These are phyloP conservation scores for Trametes gibbosa DNA, from an alignment of 768 basidiomycete genomes.

Conservation along the genomic window DNA sequence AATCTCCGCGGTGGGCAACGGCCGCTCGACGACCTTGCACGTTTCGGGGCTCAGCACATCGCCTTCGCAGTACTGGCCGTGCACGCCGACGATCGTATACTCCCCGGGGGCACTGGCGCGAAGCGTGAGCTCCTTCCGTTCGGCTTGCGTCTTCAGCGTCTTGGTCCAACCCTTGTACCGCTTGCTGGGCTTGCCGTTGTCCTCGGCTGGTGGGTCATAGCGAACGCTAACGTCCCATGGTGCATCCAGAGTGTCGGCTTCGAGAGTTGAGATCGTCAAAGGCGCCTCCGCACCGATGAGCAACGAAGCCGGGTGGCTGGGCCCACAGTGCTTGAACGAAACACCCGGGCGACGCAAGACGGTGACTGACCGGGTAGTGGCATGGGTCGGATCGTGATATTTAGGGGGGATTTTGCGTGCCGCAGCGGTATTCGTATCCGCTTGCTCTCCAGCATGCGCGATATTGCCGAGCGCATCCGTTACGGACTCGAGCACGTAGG, in stretches of 20 bases:
- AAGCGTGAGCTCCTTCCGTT: conserved; percentile 43
- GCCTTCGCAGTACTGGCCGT: conserved; percentile 80
- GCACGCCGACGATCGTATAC: conserved; percentile 68
- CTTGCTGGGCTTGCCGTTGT: conserved; percentile 37
- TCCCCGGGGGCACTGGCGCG: conserved; percentile 66
- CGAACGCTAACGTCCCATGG: conserved; percentile 65
- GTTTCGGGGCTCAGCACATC: conserved; percentile 81
- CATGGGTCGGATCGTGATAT: not conserved
- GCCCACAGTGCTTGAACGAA: conserved; percentile 72
- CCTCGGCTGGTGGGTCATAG: conserved; percentile 53
- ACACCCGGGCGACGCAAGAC: conserved; percentile 71
- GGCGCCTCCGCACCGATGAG: conserved; percentile 66
- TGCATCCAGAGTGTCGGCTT: conserved; percentile 59
- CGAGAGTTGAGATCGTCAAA: conserved; percentile 50
- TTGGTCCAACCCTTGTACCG: conserved; percentile 61
- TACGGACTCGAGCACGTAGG: conserved; percentile 77
- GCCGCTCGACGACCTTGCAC: conserved; percentile 73
- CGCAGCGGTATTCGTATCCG: conserved; percentile 28
- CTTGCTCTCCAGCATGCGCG: conserved; percentile 32
- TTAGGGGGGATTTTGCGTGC: conserved; percentile 25
- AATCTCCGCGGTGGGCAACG: conserved; percentile 79
- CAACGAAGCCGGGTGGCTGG: conserved; percentile 66
- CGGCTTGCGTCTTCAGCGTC: conserved; percentile 49
- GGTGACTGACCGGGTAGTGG: conserved; percentile 49
- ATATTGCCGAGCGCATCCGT: conserved; percentile 82